Evolutionary conservation across 2,329 filamentous ascomycete genomes (phyloP).

Genomic region (Monosporascus sp.): DNA sequence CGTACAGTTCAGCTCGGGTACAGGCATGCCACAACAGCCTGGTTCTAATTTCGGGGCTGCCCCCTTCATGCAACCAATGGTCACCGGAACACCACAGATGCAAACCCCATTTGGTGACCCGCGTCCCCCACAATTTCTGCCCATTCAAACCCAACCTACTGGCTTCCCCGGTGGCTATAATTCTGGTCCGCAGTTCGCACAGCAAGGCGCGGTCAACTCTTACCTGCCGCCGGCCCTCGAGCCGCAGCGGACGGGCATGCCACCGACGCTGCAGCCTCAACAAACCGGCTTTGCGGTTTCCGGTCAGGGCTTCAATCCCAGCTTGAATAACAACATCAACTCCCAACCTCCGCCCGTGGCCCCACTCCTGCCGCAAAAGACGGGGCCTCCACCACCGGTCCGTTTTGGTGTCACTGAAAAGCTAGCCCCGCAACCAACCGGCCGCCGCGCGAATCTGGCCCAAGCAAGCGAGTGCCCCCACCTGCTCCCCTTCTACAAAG

Average conservation of each 20-base stretch:
- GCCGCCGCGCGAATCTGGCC: slow-evolving; percentile 80
- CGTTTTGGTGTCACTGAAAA: slow-evolving; percentile 84
- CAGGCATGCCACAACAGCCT: slow-evolving; percentile 31
- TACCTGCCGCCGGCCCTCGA: slow-evolving; percentile 55
- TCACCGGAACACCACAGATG: slow-evolving; percentile 34
- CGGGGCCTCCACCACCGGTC: slow-evolving; percentile 79
- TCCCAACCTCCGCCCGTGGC: slow-evolving; percentile 52
- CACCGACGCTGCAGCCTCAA: slow-evolving; percentile 39
- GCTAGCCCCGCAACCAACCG: slow-evolving; percentile 79
- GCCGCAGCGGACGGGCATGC: slow-evolving; percentile 52
- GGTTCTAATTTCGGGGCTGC: slow-evolving; percentile 27
- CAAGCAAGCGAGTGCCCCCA: slow-evolving; percentile 85
- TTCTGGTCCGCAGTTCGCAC: slow-evolving; percentile 31
- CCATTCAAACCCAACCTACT: slow-evolving; percentile 58
- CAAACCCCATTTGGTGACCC: slow-evolving; percentile 37
- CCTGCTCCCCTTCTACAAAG: slow-evolving; percentile 8
- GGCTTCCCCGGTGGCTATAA: slow-evolving; percentile 46
- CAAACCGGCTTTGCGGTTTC: slow-evolving; percentile 45
- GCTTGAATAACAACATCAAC: slow-evolving; percentile 44
- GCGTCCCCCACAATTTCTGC: slow-evolving; percentile 35
- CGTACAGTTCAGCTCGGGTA: slow-evolving; percentile 31
- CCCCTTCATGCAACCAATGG: slow-evolving; percentile 39
- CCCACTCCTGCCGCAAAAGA: slow-evolving; percentile 70
- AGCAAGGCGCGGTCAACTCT: slow-evolving; percentile 52
- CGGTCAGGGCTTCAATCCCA: slow-evolving; percentile 38